These are phyloP conservation scores for Inosperma sp. DNA, from an alignment of 768 basidiomycete species.

Conservation along the genomic window DNA sequence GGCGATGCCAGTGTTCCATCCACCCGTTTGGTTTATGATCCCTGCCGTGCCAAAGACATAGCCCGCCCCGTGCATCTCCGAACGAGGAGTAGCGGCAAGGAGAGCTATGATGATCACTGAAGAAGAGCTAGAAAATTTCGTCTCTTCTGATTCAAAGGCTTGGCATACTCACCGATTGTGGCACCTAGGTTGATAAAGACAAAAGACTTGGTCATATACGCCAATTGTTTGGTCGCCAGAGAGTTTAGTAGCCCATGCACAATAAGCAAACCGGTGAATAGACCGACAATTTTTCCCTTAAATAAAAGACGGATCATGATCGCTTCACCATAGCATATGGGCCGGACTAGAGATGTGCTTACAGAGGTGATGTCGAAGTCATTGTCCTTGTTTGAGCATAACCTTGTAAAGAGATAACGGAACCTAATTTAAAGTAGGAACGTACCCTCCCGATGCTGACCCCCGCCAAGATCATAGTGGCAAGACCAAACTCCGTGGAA, in stretches of 20 bases:
- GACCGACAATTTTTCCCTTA: slow-evolving; percentile 68
- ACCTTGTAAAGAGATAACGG: background rate
- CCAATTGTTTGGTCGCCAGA: slow-evolving; percentile 69
- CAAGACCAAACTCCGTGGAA: slow-evolving; percentile 79
- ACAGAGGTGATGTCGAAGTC: slow-evolving; percentile 55
- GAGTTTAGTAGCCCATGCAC: slow-evolving; percentile 78
- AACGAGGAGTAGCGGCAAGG: slow-evolving; percentile 64
- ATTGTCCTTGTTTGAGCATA: slow-evolving; percentile 41
- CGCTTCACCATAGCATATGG: background rate
- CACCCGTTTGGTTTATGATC: slow-evolving; percentile 76
- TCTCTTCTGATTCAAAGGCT: slow-evolving; percentile 4
- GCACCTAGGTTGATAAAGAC: slow-evolving; percentile 87
- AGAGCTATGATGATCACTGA: slow-evolving; percentile 82
- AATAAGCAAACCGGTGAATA: slow-evolving; percentile 71
- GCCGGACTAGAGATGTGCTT: slow-evolving; percentile 4
- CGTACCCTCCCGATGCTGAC: slow-evolving; percentile 53
- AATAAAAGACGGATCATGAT: background rate
- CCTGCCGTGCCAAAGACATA: slow-evolving; percentile 79
- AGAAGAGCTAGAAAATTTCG: slow-evolving; percentile 5
- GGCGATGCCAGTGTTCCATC: slow-evolving; percentile 72
- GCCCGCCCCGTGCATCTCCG: slow-evolving; percentile 73
- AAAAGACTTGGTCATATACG: slow-evolving; percentile 67
- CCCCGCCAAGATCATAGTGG: slow-evolving; percentile 78
- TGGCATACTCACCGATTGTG: slow-evolving; percentile 47
- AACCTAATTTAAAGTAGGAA: background rate